Base-by-base conservation (phyloP, 441 rosid species). In the Erodium moschatum region DNA sequence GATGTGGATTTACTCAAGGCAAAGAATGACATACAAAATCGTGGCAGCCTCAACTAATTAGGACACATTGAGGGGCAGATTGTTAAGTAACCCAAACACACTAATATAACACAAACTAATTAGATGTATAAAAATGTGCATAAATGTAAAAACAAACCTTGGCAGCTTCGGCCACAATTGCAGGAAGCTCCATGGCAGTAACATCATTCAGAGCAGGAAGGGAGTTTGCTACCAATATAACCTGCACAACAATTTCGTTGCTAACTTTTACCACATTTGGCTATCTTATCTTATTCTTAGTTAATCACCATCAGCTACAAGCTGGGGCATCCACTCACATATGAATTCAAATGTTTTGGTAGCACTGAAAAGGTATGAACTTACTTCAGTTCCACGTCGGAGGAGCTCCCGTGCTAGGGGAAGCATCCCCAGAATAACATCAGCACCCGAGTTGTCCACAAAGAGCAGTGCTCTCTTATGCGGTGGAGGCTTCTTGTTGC, bases 381-480 rank as follows among this genome's bases (percentile, higher is more conserved):
- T 63, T 79, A 91, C 99, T 83, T 94, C 97, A 71, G 99, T 91
- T 77, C 99, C 97, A 69, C 85, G 89, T 13, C 96, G 91, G 31
- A 94, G 89, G 71, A 94, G 87, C 80, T 94, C 99, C 74, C 97
- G 80, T 10, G 99, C 99, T 46, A 94, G 85, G 18, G 98, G 99
- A 81, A 94, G 97, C 99, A 94, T 94, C 60, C 99, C 99, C 33
- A 94, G 83, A 71, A 94, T 85, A 74, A 94, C 67, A 46, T 94
- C 99, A 75, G 99, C 97, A 74, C 99, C 99, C 0, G 99, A 85
- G 83, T 94, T 94, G 82, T 94, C 99, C 72, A 94, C 97, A 80
- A 94, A 94, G 69, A 94, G 94, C 71, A 94, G 77, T 68, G 97
- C 99, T 83, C 97, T 86, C 81, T 87, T 94, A 74, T 94, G 96